Conservation (phyloP, 352 stramenopile species). For the Aphanomyces stellatus region DNA sequence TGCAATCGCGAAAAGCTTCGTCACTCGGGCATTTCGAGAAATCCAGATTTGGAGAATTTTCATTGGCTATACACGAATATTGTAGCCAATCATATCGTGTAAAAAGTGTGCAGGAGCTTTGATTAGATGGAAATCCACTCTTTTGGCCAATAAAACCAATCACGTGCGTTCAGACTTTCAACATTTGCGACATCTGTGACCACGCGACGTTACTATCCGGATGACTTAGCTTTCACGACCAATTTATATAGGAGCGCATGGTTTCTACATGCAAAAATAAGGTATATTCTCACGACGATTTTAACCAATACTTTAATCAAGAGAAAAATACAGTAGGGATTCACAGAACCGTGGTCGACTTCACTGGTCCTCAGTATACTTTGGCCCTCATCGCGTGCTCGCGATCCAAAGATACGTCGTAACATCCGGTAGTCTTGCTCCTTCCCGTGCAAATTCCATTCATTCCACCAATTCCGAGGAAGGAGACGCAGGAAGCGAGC, state of each 20-base stretch:
- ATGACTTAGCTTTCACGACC: too few relatives aligned
- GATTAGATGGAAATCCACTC: not conserved
- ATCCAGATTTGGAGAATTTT: too few relatives aligned
- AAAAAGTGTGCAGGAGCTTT: too few relatives aligned
- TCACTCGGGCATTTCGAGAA: too few relatives aligned
- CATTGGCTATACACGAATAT: not conserved
- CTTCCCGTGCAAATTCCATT: not conserved
- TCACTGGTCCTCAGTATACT: too few relatives aligned
- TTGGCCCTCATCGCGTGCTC: too few relatives aligned
- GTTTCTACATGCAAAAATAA: too few relatives aligned
- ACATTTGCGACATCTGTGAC: not conserved
- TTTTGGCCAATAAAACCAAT: not conserved
- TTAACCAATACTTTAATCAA: not conserved
- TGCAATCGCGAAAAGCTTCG: not conserved
- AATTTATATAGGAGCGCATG: too few relatives aligned
- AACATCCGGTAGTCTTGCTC: too few relatives aligned
- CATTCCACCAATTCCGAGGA: not conserved
- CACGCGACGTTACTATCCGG: not conserved
- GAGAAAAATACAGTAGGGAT: not conserved
- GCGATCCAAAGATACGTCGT: too few relatives aligned
- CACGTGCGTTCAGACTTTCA: not conserved
- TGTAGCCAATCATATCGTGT: not conserved
- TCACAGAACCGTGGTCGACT: too few relatives aligned
- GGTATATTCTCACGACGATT: too few relatives aligned
- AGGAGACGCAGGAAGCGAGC: not conserved